phyloP scores from a whole-genome alignment of 1,139 yeast genomes.

The Suhomyces bribrorum region DNA sequence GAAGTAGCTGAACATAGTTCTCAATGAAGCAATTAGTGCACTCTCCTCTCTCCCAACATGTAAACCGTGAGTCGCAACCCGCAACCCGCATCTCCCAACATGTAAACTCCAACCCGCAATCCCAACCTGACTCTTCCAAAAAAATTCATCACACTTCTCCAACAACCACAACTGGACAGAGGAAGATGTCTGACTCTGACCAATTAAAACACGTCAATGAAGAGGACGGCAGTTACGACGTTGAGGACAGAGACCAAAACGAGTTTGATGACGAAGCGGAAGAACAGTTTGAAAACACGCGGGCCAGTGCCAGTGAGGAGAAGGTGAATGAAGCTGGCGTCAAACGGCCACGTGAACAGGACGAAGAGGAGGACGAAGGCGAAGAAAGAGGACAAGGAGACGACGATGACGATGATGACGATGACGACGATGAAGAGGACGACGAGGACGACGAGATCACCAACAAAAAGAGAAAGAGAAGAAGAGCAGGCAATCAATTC shows the following conservation, averaged over 20 bases:
- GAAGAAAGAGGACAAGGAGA: slow-evolving; percentile 14
- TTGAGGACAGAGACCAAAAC: slow-evolving; percentile 40
- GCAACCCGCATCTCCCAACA: slow-evolving; percentile 2
- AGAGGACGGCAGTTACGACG: slow-evolving; percentile 20
- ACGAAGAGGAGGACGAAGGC: slow-evolving; percentile 10
- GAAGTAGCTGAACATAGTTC: too few species aligned
- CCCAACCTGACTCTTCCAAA: slow-evolving; percentile 1
- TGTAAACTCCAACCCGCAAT: slow-evolving; percentile 1
- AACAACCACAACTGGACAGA: slow-evolving; percentile 5
- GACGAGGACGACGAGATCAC: slow-evolving; percentile 59
- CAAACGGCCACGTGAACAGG: slow-evolving; percentile 15
- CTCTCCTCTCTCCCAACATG: too few species aligned
- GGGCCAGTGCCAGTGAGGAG: slow-evolving; percentile 12
- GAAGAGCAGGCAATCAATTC: slow-evolving; percentile 82
- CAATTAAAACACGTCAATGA: slow-evolving; percentile 11
- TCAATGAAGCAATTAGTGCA: too few species aligned
- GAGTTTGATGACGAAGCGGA: slow-evolving; percentile 46
- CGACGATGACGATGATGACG: slow-evolving; percentile 25
- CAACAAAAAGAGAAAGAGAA: slow-evolving; percentile 58
- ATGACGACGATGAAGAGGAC: slow-evolving; percentile 50
- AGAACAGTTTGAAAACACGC: slow-evolving; percentile 14
- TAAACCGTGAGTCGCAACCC: too few species aligned
- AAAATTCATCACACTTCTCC: slow-evolving; percentile 5
- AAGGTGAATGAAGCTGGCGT: slow-evolving; percentile 1
- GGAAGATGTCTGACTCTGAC: slow-evolving; percentile 13